Percentiles rank a stretch among this genome's conserved stretches.
Evolutionary conservation across 441 rosid species (phyloP).

Genomic region (Breynia disticha): DNA sequence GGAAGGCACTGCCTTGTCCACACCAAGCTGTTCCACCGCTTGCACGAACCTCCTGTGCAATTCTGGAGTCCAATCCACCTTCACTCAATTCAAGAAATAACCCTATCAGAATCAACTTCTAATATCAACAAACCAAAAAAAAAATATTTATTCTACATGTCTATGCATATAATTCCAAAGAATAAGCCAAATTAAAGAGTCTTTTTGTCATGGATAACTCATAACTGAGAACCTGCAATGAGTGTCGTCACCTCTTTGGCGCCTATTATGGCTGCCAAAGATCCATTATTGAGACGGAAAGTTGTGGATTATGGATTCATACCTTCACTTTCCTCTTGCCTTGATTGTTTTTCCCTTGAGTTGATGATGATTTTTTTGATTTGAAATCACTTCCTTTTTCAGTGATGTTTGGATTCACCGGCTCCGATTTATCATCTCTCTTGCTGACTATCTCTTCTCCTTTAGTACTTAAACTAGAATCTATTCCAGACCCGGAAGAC

Average conservation of each 20-base stretch:
- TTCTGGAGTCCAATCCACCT: constrained; percentile 98
- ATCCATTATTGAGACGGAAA: too few species aligned
- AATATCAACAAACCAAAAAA: too few species aligned
- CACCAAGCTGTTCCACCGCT: constrained; percentile 88
- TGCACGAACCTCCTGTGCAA: constrained; percentile 84
- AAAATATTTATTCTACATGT: too few species aligned
- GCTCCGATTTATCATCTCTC: constrained; percentile 23
- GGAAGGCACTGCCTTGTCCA: constrained; percentile 94
- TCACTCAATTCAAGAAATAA: constrained; percentile 20
- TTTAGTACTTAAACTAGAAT: constrained; percentile 18
- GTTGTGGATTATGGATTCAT: constrained; percentile 5
- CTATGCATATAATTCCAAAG: too few species aligned
- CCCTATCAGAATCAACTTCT: too few species aligned
- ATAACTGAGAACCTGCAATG: neutral
- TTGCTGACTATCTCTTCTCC: constrained; percentile 49
- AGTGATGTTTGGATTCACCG: constrained; percentile 16
- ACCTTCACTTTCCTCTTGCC: constrained; percentile 81
- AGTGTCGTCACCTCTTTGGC: constrained; percentile 21
- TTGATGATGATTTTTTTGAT: constrained; percentile 34
- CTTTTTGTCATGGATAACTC: too few species aligned
- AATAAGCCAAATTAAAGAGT: too few species aligned
- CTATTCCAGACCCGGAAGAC: constrained; percentile 18
- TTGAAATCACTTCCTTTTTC: constrained; percentile 26
- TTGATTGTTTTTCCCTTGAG: constrained; percentile 29
- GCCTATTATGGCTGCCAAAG: constrained; percentile 3